Percentiles rank a stretch among this genome's conserved stretches.
Conservation (phyloP, 805 yeast genomes). For the Wickerhamomyces tratensis region DNA sequence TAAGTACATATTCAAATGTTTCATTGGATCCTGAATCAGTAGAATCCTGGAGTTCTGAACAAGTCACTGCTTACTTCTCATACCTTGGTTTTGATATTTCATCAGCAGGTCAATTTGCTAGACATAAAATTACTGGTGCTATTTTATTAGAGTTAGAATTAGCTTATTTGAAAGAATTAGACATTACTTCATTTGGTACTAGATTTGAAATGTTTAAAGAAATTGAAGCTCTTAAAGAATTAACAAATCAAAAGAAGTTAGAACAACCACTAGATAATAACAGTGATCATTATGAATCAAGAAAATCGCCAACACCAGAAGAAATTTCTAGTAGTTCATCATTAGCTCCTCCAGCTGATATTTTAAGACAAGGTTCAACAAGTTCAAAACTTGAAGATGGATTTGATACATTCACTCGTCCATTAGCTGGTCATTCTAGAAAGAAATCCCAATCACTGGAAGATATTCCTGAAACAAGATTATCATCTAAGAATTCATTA, state of each 20-base stretch:
- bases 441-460: slow-evolving; percentile 44
- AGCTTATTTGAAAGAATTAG: slow-evolving; percentile 82
- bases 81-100: slow-evolving; percentile 62
- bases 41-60: slow-evolving; percentile 71
- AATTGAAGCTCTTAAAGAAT: slow-evolving; percentile 53
- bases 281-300: neutral
- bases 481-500: slow-evolving; percentile 1
- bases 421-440: slow-evolving; percentile 29
- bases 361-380: neutral
- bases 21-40: slow-evolving; percentile 40
- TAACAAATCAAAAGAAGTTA: slow-evolving; percentile 4
- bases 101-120: slow-evolving; percentile 70
- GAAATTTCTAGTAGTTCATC: neutral
- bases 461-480: slow-evolving; percentile 19
- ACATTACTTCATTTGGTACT: slow-evolving; percentile 88
- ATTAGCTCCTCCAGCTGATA: slow-evolving; percentile 7
- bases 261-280: no score
- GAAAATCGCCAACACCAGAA: neutral
- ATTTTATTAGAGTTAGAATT: slow-evolving; percentile 81
- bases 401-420: slow-evolving; percentile 12
- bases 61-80: slow-evolving; percentile 73
- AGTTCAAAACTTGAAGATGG: slow-evolving; percentile 5
- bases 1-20: slow-evolving; percentile 12
- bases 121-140: slow-evolving; percentile 83
- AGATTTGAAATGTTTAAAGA: slow-evolving; percentile 87